Evolutionary conservation across 1,139 yeast species (phyloP), one percentile per base, ranked within the genome.

Genomic region (Scheffersomyces lignicola): DNA sequence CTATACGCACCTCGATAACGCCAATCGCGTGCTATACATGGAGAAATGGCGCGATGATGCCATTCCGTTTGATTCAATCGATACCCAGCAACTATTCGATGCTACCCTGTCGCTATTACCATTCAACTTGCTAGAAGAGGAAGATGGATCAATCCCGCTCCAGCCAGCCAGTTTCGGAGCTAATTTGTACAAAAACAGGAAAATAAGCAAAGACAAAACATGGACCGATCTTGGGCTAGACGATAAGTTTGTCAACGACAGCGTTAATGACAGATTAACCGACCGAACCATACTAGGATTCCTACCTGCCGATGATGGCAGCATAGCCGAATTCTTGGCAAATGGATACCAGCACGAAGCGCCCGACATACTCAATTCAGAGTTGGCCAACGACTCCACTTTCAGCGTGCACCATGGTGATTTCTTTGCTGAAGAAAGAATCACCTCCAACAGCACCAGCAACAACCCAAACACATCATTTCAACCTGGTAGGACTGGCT

Each of bases 1-100:
- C 7, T 61, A 60, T 37, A 48, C 63, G 7, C 75, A 69, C 41
- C 57, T 68, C 34, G 61, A 56, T 33, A 58, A 67, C 43, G 57
- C 66, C 24, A 66, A 67, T 49, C 71, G 65, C 40, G 71, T 68
- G 12, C 45, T 66, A 2, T 65, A 62, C 39, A 62, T 66, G 58
- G 74, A 68, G 39, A 56, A 61, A 29, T 69, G 76, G 76, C 54
- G 53, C 17, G 69, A 68, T 35, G 70, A 62, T 7, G 60, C 66
- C 3, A 60, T 69, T 21, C 68, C 73, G 1, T 68, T 53, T 39
- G 72, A 68, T 40, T 73, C 65, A 34, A 65, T 69, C 17, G 74
- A 69, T 36, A 66, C 73, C 13, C 60, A 56, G 13, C 47, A 56
- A 3, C 52, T 69, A 11, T 45, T 64, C 20, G 73, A 69, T 20